phyloP scores from a whole-genome alignment of 1,284 basidiomycete genomes.

The Boletus subluridellus region DNA sequence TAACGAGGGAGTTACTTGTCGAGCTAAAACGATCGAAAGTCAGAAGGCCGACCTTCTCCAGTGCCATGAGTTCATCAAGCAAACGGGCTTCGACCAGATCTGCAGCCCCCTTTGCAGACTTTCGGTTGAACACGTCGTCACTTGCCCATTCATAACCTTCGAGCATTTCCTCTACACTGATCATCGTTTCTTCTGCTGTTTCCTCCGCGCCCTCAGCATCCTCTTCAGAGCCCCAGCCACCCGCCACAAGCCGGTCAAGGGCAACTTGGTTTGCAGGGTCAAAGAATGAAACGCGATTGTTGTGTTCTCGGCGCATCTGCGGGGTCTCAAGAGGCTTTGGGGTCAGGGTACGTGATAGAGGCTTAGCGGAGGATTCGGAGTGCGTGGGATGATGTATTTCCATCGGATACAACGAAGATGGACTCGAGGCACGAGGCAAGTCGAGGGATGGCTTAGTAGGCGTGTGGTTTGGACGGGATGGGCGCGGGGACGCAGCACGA shows the following conservation, averaged over 20 bases:
- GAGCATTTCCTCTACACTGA: slow-evolving; percentile 96
- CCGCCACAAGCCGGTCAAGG: slow-evolving; percentile 70
- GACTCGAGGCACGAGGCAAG: slow-evolving; percentile 17
- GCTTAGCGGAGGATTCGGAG: slow-evolving; percentile 18
- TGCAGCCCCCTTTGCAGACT: slow-evolving; percentile 66
- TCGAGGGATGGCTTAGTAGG: slow-evolving; percentile 25
- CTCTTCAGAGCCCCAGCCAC: slow-evolving; percentile 44
- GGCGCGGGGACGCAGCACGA: slow-evolving; percentile 19
- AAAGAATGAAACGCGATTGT: slow-evolving; percentile 74
- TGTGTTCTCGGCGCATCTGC: slow-evolving; percentile 51
- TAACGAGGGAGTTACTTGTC: slow-evolving; percentile 6
- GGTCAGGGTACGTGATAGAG: slow-evolving; percentile 9
- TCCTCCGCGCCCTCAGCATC: slow-evolving; percentile 66
- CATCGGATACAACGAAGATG: slow-evolving; percentile 8
- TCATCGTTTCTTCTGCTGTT: slow-evolving; percentile 74
- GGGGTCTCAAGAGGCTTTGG: slow-evolving; percentile 26
- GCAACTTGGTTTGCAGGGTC: slow-evolving; percentile 71
- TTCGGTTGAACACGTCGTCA: slow-evolving; percentile 62
- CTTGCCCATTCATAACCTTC: slow-evolving; percentile 96
- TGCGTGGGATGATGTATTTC: slow-evolving; percentile 7
- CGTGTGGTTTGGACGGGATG: slow-evolving; percentile 10
- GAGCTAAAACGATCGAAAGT: slow-evolving; percentile 2
- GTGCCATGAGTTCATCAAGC: slow-evolving; percentile 80
- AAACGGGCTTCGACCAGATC: slow-evolving; percentile 86
- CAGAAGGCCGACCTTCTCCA: slow-evolving; percentile 72